phyloP scores from a whole-genome alignment of 371 early-diverging fungal genomes.

The Apophysomyces variabilis region DNA sequence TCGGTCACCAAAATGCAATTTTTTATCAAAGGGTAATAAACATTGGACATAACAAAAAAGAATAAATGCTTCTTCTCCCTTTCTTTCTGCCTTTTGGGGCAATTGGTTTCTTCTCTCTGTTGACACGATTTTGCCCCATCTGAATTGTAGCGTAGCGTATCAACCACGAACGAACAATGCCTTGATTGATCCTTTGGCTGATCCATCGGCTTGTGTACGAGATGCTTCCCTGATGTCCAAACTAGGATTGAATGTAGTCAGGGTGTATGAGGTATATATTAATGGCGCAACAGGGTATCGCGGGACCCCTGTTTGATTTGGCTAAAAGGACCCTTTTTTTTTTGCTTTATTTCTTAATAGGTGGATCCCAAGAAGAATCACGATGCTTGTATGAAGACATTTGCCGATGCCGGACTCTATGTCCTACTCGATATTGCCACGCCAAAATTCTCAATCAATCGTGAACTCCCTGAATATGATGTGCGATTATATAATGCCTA shows the following conservation, averaged over 20 bases:
- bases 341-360: too few relatives aligned
- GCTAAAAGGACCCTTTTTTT: too few relatives aligned
- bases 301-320: too few relatives aligned
- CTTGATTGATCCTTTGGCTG: conserved; percentile 66
- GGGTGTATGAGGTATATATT: conserved; percentile 66
- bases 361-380: conserved; percentile 70
- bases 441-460: conserved; percentile 67
- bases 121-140: too few relatives aligned
- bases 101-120: too few relatives aligned
- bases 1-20: conserved; percentile 74
- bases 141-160: conserved; percentile 61
- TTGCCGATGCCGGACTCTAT: conserved; percentile 74
- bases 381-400: conserved; percentile 74
- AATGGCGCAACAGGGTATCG: too few relatives aligned
- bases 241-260: conserved; percentile 75
- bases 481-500: conserved; percentile 58
- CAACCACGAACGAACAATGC: conserved; percentile 58
- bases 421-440: conserved; percentile 72
- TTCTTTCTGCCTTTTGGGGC: too few relatives aligned
- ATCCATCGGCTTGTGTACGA: conserved; percentile 64
- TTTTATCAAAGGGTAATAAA: conserved; percentile 71
- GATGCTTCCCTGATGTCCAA: conserved; percentile 71
- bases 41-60: neutral
- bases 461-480: conserved; percentile 70
- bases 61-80: neutral